A percentile compares a stretch with the other conserved stretches of the same genome.
Conservation (phyloP, 495 filamentous ascomycete species). For the Oidiodendron maius region DNA sequence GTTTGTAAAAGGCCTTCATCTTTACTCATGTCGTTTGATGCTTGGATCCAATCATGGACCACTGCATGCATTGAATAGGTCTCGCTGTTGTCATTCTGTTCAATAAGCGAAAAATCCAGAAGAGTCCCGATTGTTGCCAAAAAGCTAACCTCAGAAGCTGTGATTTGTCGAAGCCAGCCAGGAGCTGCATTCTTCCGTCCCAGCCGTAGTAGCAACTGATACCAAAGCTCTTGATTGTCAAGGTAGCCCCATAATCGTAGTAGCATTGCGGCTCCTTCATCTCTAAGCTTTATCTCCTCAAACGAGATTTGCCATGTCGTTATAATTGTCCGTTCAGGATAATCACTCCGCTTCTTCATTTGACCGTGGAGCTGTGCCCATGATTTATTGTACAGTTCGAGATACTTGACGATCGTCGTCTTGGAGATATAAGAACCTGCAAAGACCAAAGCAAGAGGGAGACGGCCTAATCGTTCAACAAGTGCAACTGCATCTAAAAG, state of each 20-base stretch:
- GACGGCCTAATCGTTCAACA: slow-evolving; percentile 23
- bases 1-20: slow-evolving; percentile 9
- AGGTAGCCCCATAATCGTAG: slow-evolving; percentile 41
- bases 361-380: slow-evolving; percentile 23
- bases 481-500: slow-evolving; percentile 19
- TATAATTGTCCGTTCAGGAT: slow-evolving; percentile 28
- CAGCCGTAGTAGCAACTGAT: slow-evolving; percentile 28
- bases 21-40: slow-evolving; percentile 6
- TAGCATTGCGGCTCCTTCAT: slow-evolving; percentile 30
- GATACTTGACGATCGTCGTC: slow-evolving; percentile 19
- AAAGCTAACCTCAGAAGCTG: slow-evolving; percentile 24
- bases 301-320: slow-evolving; percentile 43
- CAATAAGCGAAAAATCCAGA: slow-evolving; percentile 28
- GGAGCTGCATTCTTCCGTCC: slow-evolving; percentile 4
- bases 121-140: slow-evolving; percentile 20
- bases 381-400: slow-evolving; percentile 24
- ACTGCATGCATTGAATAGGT: slow-evolving; percentile 28
- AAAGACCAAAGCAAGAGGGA: slow-evolving; percentile 28
- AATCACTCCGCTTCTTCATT: slow-evolving; percentile 16
- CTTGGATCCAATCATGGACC: slow-evolving; percentile 27
- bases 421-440: slow-evolving; percentile 29
- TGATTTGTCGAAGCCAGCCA: slow-evolving; percentile 26
- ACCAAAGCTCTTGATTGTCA: slow-evolving; percentile 48
- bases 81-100: slow-evolving; percentile 19
- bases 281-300: slow-evolving; percentile 28